These are phyloP conservation scores for Erythrobasidium yunnanense DNA, from an alignment of 768 basidiomycete species.

Conservation along the genomic window DNA sequence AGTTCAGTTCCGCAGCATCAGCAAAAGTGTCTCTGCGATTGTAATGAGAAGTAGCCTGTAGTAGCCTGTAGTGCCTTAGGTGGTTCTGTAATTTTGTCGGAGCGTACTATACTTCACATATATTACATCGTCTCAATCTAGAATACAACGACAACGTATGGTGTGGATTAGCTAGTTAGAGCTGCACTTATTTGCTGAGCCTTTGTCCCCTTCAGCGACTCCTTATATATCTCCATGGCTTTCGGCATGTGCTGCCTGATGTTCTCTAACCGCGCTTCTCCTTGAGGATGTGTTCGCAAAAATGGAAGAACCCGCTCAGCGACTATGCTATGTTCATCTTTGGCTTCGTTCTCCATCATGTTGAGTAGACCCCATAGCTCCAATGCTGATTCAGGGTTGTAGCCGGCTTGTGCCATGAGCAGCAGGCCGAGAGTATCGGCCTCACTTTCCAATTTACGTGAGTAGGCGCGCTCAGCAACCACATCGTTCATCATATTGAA, in stretches of 20 bases:
- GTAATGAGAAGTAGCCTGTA: background rate
- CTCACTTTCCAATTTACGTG: slow-evolving; percentile 46
- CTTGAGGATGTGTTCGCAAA: slow-evolving; percentile 46
- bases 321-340: slow-evolving; percentile 36
- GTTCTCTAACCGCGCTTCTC: slow-evolving; percentile 40
- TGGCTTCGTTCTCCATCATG: slow-evolving; percentile 44
- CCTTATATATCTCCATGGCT: slow-evolving; percentile 36
- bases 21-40: background rate
- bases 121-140: too few species aligned
- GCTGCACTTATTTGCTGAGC: slow-evolving; percentile 9
- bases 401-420: slow-evolving; percentile 47
- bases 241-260: slow-evolving; percentile 33
- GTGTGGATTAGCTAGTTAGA: too few species aligned
- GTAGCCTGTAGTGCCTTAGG: background rate
- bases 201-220: slow-evolving; percentile 11
- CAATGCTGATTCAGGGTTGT: slow-evolving; percentile 43
- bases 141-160: too few species aligned
- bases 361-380: slow-evolving; percentile 46
- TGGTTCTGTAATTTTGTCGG: background rate
- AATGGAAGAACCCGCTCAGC: slow-evolving; percentile 42
- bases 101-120: too few species aligned
- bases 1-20: background rate
- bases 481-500: slow-evolving; percentile 45
- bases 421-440: slow-evolving; percentile 45
- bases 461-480: slow-evolving; percentile 44